A percentile compares a stretch with the other conserved stretches of the same genome.
These are phyloP conservation scores for Coniosporium tulheliwenetii DNA, from an alignment of 2,329 filamentous ascomycete species.

Conservation along the genomic window DNA sequence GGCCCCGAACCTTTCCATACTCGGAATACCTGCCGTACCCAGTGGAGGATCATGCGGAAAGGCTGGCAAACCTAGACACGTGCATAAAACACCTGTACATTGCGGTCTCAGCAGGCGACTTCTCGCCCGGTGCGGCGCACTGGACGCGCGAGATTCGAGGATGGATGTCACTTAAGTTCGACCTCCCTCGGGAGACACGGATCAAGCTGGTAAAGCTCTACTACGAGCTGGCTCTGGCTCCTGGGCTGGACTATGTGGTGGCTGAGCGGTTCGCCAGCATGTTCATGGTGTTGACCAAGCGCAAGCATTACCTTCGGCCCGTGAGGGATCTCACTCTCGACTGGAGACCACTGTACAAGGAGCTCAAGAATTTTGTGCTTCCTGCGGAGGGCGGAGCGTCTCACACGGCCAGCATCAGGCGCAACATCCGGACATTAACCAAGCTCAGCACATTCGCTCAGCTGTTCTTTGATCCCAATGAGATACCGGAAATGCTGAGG, in stretches of 20 bases:
- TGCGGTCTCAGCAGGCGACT: constrained; percentile 80
- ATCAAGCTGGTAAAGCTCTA: constrained; percentile 79
- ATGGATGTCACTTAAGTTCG: constrained; percentile 95
- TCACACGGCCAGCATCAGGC: constrained; percentile 37
- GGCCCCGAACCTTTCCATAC: constrained; percentile 84
- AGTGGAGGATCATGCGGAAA: constrained; percentile 64
- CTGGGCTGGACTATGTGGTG: constrained; percentile 67
- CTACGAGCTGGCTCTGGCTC: constrained; percentile 83
- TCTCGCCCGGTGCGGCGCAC: constrained; percentile 81
- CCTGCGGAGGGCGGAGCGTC: constrained; percentile 62
- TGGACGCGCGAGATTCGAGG: constrained; percentile 93
- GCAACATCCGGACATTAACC: constrained; percentile 57
- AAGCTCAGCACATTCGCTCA: constrained; percentile 86
- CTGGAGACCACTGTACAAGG: constrained; percentile 85
- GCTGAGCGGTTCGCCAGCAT: constrained; percentile 90
- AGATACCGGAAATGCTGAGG: constrained; percentile 55
- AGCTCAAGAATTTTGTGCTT: constrained; percentile 79
- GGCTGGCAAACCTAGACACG: constrained; percentile 65
- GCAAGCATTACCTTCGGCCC: constrained; percentile 88
- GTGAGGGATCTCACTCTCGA: constrained; percentile 81
- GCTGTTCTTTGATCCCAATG: constrained; percentile 79
- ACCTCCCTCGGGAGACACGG: constrained; percentile 72
- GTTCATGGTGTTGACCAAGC: constrained; percentile 94
- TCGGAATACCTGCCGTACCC: constrained; percentile 78
- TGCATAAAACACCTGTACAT: constrained; percentile 93